phyloP scores from a whole-genome alignment of 176 grass and related monocot species.

The bread wheat (Triticum aestivum) region DNA sequence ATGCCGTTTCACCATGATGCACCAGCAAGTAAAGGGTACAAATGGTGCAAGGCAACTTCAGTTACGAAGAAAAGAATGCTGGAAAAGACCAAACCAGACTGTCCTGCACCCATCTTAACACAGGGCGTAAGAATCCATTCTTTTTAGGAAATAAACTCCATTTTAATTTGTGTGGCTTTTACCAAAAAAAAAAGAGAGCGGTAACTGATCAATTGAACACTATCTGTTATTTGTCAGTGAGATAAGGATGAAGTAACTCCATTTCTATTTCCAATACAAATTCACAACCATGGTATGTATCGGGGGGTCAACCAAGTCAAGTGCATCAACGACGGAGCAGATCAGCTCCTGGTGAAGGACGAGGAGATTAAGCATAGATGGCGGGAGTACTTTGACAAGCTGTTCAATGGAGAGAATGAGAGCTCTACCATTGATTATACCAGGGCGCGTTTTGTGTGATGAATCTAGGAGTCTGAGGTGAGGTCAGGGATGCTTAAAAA shows the following conservation, averaged over 20 bases:
- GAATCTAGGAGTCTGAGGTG: no score
- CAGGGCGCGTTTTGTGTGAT: no score
- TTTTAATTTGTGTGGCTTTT: slow-evolving; percentile 3
- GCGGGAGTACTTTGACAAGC: no score
- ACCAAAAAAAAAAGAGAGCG: neutral
- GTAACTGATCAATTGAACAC: neutral
- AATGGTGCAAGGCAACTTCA: slow-evolving; percentile 5
- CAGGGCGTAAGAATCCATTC: neutral
- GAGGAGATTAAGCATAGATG: no score
- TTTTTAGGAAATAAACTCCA: neutral
- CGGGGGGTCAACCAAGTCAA: no score
- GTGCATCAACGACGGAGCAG: no score
- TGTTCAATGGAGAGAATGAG: no score
- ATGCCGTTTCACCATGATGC: neutral
- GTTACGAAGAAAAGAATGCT: neutral
- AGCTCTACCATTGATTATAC: no score
- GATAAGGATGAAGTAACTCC: neutral
- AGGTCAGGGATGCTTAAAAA: no score
- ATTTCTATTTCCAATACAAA: neutral
- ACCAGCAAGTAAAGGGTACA: neutral
- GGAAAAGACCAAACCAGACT: neutral
- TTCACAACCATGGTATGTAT: neutral
- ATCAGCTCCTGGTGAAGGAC: no score
- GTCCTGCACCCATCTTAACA: neutral
- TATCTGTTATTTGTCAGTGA: neutral